Conservation (phyloP, 164 flowering plant species). For the Dillenia turbinata region DNA sequence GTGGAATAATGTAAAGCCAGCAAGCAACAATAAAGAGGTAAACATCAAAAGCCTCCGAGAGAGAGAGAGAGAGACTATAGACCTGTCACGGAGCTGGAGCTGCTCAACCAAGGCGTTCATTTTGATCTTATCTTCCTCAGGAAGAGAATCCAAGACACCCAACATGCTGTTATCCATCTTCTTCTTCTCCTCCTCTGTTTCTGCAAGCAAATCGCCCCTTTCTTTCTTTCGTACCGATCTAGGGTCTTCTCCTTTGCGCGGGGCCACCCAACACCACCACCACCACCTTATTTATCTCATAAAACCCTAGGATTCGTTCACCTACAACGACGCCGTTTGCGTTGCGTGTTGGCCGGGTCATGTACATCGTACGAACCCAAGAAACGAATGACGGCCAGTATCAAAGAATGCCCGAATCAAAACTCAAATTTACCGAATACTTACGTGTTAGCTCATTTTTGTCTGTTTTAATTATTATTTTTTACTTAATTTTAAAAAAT, state of each 20-base stretch:
- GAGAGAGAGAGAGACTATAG: neutral
- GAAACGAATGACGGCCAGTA: too few relatives aligned
- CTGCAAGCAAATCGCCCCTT: too few relatives aligned
- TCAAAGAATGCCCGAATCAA: too few relatives aligned
- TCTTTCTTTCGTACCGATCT: neutral
- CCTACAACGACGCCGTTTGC: too few relatives aligned
- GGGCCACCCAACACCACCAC: neutral
- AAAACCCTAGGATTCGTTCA: neutral
- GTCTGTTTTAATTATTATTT: too few relatives aligned
- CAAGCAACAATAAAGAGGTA: neutral
- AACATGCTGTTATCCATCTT: constrained; percentile 76
- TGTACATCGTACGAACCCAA: too few relatives aligned
- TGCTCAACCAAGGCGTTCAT: constrained; percentile 76
- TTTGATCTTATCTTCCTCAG: constrained; percentile 61
- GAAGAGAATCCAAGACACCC: constrained; percentile 60
- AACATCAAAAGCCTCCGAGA: neutral
- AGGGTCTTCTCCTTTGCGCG: constrained; percentile 5
- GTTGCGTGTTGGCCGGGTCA: too few relatives aligned
- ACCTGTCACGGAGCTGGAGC: constrained; percentile 87
- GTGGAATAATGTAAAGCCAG: neutral
- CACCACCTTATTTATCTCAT: neutral
- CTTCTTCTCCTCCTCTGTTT: neutral
- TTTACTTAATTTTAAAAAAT: too few relatives aligned
- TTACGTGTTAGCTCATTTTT: too few relatives aligned
- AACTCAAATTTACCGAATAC: too few relatives aligned